phyloP scores from a whole-genome alignment of 805 yeast genomes.

The Metschnikowia lochheadii region DNA sequence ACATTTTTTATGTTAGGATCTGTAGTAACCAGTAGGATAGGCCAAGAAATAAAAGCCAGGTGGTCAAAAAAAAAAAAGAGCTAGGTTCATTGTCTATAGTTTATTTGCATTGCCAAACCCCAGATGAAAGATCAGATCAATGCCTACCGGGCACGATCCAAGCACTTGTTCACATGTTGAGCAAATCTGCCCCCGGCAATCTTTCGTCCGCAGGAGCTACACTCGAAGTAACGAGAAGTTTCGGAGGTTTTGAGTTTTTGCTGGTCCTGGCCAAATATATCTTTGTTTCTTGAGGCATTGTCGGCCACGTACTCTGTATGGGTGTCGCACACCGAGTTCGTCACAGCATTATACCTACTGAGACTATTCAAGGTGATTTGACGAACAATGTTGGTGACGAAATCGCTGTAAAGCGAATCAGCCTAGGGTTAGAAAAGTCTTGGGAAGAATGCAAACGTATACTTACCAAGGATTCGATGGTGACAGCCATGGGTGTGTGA shows the following conservation, averaged over 20 bases:
- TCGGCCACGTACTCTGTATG: constrained; percentile 1
- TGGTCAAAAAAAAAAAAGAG: neutral
- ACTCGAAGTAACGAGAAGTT: constrained; percentile 59
- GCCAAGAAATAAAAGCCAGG: neutral
- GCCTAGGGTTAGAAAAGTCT: constrained; percentile 24
- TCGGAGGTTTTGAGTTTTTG: constrained; percentile 42
- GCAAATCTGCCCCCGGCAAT: constrained; percentile 92
- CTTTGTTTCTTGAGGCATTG: constrained; percentile 20
- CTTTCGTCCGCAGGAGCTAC: constrained; percentile 78
- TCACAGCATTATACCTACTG: constrained; percentile 6
- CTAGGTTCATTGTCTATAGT: neutral
- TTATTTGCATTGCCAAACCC: neutral
- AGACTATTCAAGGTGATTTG: constrained; percentile 19
- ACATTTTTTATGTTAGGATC: neutral
- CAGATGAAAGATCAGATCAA: neutral
- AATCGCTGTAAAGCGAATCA: constrained; percentile 33
- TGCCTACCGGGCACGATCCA: constrained; percentile 59
- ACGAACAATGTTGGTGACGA: constrained; percentile 30
- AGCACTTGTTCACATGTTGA: constrained; percentile 85
- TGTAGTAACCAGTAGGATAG: neutral
- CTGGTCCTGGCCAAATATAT: constrained; percentile 51
- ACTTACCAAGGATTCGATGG: constrained; percentile 17
- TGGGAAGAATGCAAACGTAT: neutral
- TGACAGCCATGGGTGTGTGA: constrained; percentile 8
- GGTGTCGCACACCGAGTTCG: neutral